Base-by-base conservation (phyloP, 345 rosid genomes). In the Gossypium turneri region DNA sequence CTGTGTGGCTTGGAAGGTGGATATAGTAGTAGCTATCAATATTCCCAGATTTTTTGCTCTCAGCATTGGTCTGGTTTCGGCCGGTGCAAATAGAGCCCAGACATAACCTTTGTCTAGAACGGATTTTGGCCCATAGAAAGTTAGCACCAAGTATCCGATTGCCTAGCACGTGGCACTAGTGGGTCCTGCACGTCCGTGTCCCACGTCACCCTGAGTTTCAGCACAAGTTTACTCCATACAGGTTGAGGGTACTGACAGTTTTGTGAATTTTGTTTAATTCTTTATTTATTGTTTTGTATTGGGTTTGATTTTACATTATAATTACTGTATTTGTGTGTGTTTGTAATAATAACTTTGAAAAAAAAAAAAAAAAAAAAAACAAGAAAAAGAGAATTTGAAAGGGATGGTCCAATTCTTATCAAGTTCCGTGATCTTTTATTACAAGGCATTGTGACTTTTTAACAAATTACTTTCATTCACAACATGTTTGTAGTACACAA, bases 1-100 rank as follows among this genome's bases (percentile, higher is more conserved):
- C 70, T 77, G 71, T 78, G 83, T 82, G 85, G 87, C 11, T 58
- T 57, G 63, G 60, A 74, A 72, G 64, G 79, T 72, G 22, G 67
- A 64, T 19, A 50, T 73, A 60, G 81, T 72, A 60, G 81, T 72
- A 68, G 60, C 80, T 59, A 13, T 83, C 86, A 62, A 0, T 9
- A 48, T 60, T 58, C 59, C 9, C 7, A 75, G 88, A 85, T 83
- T 81, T 82, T 85, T 24, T 67, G 12, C 50, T 24, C 20, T n/a
- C 13, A 34, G 41, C 12, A 3, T 12, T 17, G 29, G 12, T 15
- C 48, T 22, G 3, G 17, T 10, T 57, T 64, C 59, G 34, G 63
- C 65, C 73, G 83, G 83, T 73, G 64, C 70, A 48, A 44, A 78
- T 19, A 52, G 34, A 77, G 41, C 12, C 22, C 45, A 24, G 57